phyloP scores from a whole-genome alignment of 495 filamentous ascomycete genomes.

The Echria macrotheca region DNA sequence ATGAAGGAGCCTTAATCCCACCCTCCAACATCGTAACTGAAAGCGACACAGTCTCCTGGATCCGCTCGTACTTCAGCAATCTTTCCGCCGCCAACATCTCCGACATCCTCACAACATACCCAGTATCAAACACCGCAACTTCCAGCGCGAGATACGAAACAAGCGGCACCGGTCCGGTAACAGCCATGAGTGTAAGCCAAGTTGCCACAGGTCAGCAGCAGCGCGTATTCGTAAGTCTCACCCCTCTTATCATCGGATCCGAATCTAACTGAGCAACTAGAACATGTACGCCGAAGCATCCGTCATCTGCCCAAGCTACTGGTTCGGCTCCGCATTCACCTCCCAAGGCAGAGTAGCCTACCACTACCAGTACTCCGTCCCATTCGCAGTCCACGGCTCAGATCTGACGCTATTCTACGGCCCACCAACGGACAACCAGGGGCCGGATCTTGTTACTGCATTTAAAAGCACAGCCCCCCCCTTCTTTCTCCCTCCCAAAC shows the following conservation, averaged over 20 bases:
- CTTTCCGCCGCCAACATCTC: constrained; percentile 40
- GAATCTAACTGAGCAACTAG: constrained; percentile 11
- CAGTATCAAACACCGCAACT: constrained; percentile 11
- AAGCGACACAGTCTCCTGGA: constrained; percentile 35
- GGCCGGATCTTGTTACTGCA: constrained; percentile 16
- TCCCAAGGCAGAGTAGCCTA: constrained; percentile 28
- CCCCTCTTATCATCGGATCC: background rate
- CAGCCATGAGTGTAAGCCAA: constrained; percentile 42
- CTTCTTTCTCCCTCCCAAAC: too few species aligned
- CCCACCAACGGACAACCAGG: constrained; percentile 14
- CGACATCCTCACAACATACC: constrained; percentile 38
- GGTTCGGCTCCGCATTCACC: constrained; percentile 50
- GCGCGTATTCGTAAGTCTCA: constrained; percentile 29
- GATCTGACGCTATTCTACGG: constrained; percentile 31
- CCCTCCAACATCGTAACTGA: constrained; percentile 43
- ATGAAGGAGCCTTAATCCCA: constrained; percentile 43
- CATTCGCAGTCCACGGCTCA: constrained; percentile 43
- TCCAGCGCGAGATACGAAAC: constrained; percentile 37
- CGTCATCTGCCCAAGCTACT: constrained; percentile 52
- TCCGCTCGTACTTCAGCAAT: constrained; percentile 38
- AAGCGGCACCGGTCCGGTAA: constrained; percentile 30
- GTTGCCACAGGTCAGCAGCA: constrained; percentile 50
- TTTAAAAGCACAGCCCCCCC: too few species aligned
- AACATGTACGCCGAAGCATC: constrained; percentile 51
- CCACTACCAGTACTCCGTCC: constrained; percentile 52